Conservation (phyloP, 306 rosid genomes). For the Acacia melanoxylon region DNA sequence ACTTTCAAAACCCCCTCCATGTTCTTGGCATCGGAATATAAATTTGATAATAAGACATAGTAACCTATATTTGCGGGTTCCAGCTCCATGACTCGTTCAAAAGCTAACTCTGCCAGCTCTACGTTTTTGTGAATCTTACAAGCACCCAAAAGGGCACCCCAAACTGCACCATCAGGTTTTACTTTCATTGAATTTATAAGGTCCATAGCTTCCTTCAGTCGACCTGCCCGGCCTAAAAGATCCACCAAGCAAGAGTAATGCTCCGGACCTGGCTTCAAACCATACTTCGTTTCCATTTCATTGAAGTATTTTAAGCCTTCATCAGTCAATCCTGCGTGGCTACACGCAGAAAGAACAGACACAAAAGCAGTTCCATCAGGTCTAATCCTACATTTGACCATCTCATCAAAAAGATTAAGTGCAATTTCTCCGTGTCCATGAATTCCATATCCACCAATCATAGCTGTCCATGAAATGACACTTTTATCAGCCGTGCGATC, state of each 20-base stretch:
- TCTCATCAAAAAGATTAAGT: constrained; percentile 61
- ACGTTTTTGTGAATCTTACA: constrained; percentile 79
- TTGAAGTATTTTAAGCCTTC: constrained; percentile 68
- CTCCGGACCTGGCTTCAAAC: constrained; percentile 69
- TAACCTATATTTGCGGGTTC: constrained; percentile 81
- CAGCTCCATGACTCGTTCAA: constrained; percentile 58
- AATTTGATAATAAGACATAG: constrained; percentile 79
- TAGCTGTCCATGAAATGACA: constrained; percentile 64
- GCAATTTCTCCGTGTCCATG: constrained; percentile 84
- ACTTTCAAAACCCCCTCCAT: constrained; percentile 66
- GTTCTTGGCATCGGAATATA: constrained; percentile 62
- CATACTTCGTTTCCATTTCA: constrained; percentile 53
- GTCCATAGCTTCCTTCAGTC: constrained; percentile 63
- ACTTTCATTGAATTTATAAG: constrained; percentile 63
- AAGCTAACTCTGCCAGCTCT: constrained; percentile 75
- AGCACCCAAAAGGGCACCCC: constrained; percentile 95
- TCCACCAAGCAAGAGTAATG: constrained; percentile 88
- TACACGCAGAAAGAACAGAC: constrained; percentile 74
- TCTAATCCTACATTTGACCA: constrained; percentile 58
- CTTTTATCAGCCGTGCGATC: constrained; percentile 37
- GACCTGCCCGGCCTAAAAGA: constrained; percentile 87
- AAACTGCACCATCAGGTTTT: constrained; percentile 83
- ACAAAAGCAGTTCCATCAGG: constrained; percentile 82
- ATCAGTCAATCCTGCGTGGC: constrained; percentile 83
- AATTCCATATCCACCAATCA: constrained; percentile 83